Percentiles rank a stretch among this genome's conserved stretches.
These are phyloP conservation scores for Diacronema lutheri DNA, from an alignment of 78 protist genomes.

Conservation along the genomic window DNA sequence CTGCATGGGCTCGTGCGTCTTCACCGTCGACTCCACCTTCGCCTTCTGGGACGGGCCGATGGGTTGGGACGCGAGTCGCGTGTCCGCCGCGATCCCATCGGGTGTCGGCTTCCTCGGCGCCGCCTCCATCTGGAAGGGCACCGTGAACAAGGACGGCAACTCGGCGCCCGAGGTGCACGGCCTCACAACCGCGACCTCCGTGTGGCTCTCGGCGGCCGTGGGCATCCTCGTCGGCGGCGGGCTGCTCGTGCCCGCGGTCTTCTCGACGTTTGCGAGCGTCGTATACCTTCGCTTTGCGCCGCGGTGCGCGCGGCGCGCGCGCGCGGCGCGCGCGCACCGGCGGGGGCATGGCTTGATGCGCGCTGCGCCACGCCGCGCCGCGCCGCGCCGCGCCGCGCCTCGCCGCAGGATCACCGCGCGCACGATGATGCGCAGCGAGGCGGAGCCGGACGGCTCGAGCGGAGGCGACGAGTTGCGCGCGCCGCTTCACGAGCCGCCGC, in stretches of 20 bases:
- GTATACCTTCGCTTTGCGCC: neutral
- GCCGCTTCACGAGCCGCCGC: too few species aligned
- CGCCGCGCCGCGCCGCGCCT: too few species aligned
- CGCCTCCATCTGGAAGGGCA: constrained; percentile 13
- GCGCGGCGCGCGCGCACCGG: too few species aligned
- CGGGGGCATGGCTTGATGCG: too few species aligned
- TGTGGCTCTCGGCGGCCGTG: constrained; percentile 6
- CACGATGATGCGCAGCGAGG: too few species aligned
- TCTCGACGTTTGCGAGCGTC: neutral
- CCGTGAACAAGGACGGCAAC: neutral
- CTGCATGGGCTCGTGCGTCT: constrained; percentile 13
- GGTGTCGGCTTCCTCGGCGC: constrained; percentile 24
- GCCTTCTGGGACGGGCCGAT: constrained; percentile 8
- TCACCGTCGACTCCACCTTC: constrained; percentile 7
- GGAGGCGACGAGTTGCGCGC: too few species aligned
- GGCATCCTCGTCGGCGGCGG: constrained; percentile 13
- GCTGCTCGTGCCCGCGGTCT: neutral
- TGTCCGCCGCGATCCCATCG: neutral
- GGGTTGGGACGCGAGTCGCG: neutral
- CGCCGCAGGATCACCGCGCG: too few species aligned
- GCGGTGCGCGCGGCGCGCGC: neutral
- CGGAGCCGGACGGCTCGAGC: too few species aligned
- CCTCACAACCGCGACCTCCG: neutral
- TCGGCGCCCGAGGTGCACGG: neutral
- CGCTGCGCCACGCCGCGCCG: too few species aligned